Conservation (phyloP, 176 grass and related monocot genomes). For the Bonia amplexicaulis region DNA sequence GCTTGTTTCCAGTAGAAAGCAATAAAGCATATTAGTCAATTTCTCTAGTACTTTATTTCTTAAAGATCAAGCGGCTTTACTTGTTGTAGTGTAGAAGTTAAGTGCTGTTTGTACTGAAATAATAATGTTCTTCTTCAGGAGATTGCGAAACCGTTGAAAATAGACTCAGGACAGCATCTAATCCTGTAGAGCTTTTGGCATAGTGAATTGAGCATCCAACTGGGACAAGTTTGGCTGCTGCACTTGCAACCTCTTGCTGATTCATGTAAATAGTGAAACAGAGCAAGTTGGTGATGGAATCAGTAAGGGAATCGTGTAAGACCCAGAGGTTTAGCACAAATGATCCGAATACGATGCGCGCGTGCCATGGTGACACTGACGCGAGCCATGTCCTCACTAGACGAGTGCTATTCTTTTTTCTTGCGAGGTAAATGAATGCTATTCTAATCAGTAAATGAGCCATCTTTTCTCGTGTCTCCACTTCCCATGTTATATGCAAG, state of each 20-base stretch:
- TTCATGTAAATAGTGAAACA: neutral
- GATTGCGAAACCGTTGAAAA: slow-evolving; percentile 37
- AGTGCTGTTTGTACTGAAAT: neutral
- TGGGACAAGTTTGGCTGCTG: neutral
- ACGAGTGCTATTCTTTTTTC: too few relatives aligned
- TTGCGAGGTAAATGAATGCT: too few relatives aligned
- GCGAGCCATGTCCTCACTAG: too few relatives aligned
- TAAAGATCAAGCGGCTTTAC: neutral
- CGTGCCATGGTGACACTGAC: too few relatives aligned
- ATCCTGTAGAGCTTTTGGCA: slow-evolving; percentile 39
- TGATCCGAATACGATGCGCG: too few relatives aligned
- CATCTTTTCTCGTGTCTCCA: too few relatives aligned
- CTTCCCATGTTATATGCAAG: too few relatives aligned
- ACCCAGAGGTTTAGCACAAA: neutral
- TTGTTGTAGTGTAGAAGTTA: neutral
- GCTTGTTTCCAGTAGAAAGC: neutral
- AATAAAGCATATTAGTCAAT: neutral
- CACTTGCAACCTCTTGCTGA: neutral
- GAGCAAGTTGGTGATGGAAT: neutral
- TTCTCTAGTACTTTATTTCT: neutral
- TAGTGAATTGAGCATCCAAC: slow-evolving; percentile 17
- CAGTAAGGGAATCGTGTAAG: neutral
- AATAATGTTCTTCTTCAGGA: slow-evolving; percentile 15
- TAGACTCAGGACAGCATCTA: slow-evolving; percentile 30
- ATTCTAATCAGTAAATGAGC: too few relatives aligned